Percentiles rank a stretch among this genome's conserved stretches.
phyloP scores from a whole-genome alignment of 148 eudicot genomes.

The Heliamphora exappendiculata region DNA sequence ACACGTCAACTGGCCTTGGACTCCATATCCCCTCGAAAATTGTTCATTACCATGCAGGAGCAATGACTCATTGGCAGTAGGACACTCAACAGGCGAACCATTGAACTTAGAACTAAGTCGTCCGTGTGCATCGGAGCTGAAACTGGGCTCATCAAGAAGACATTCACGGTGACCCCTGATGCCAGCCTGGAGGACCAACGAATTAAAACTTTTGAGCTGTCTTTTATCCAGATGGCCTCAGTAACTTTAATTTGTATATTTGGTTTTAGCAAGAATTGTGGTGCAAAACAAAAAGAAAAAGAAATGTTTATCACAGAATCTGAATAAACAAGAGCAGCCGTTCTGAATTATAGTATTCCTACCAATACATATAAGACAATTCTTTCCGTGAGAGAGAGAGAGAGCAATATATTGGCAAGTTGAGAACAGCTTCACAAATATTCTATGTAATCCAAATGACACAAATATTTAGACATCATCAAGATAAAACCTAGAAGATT shows the following conservation, averaged over 20 bases:
- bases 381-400: neutral
- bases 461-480: no score
- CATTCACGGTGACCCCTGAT: conserved; percentile 17
- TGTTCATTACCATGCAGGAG: conserved; percentile 26
- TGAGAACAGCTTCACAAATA: no score
- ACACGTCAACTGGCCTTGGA: conserved; percentile 17
- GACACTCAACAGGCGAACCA: conserved; percentile 22
- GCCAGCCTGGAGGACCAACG: conserved; percentile 26
- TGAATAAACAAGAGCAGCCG: neutral
- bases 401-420: no score
- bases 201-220: neutral
- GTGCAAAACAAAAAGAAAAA: neutral
- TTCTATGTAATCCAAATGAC: no score
- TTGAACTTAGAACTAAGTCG: conserved; percentile 20
- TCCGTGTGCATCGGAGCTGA: conserved; percentile 32
- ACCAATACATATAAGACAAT: neutral
- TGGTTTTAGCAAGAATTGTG: conserved; percentile 2
- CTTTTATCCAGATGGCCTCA: neutral
- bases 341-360: neutral
- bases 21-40: conserved; percentile 19
- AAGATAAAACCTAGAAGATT: no score
- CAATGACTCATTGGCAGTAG: conserved; percentile 22
- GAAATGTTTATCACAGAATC: neutral
- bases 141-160: conserved; percentile 20
- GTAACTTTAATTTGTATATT: neutral